Conservation (phyloP, 768 basidiomycete genomes). For the Tulasnella sp. region DNA sequence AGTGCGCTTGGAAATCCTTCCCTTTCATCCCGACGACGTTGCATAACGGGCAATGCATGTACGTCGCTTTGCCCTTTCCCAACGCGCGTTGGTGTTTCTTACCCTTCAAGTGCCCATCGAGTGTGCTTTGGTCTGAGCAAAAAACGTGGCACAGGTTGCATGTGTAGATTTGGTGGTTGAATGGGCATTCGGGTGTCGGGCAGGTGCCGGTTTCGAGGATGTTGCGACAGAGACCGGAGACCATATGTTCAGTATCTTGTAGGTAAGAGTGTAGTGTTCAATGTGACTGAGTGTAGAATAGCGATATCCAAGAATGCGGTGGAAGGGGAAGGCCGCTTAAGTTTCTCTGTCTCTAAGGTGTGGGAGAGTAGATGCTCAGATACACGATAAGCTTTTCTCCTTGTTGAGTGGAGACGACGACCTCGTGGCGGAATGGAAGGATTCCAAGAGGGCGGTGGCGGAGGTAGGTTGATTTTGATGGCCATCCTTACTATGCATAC, state of each 20-base stretch:
- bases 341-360: not conserved
- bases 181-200: conserved; percentile 4
- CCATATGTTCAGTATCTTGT: not conserved
- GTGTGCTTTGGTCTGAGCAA: not conserved
- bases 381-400: not conserved
- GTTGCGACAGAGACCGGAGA: conserved; percentile 6
- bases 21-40: not conserved
- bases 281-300: not conserved
- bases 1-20: not conserved
- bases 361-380: not conserved
- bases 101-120: conserved; percentile 6
- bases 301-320: not conserved
- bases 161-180: not conserved
- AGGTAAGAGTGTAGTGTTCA: not conserved
- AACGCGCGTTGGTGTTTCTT: not conserved
- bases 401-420: no score
- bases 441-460: no score
- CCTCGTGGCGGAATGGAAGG: no score
- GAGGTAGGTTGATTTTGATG: no score
- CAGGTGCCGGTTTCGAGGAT: conserved; percentile 6
- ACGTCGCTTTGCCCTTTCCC: not conserved
- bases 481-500: no score
- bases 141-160: conserved; percentile 11
- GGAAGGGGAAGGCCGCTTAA: not conserved
- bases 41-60: conserved; percentile 4